These are phyloP conservation scores for Massospora cicadina DNA, from an alignment of 371 early-diverging fungal species.

Conservation along the genomic window DNA sequence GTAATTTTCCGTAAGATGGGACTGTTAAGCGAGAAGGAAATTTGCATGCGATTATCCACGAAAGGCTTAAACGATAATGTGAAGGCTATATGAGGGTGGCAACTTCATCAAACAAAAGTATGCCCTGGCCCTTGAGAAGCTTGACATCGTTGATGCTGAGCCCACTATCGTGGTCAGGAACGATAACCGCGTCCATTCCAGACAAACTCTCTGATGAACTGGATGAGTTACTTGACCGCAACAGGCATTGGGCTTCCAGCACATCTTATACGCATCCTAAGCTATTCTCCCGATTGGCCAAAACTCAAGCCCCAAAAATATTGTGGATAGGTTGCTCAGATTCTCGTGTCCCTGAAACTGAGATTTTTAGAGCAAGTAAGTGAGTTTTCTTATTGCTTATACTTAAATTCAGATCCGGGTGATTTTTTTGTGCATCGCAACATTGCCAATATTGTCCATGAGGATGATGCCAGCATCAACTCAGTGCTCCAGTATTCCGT, in stretches of 20 bases:
- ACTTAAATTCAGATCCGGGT: slow-evolving; percentile 29
- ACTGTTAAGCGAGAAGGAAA: too few species aligned
- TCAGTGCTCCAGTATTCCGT: slow-evolving; percentile 86
- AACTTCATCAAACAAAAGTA: neutral
- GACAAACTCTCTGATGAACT: neutral
- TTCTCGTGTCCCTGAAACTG: slow-evolving; percentile 69
- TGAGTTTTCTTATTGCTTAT: neutral
- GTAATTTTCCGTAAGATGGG: too few species aligned
- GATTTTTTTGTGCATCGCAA: slow-evolving; percentile 91
- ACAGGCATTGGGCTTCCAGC: neutral
- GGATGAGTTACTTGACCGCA: neutral
- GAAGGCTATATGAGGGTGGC: too few species aligned
- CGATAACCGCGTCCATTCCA: neutral
- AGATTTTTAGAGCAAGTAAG: slow-evolving; percentile 3
- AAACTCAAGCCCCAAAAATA: slow-evolving; percentile 66
- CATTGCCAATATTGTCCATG: slow-evolving; percentile 77
- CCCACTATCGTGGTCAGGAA: neutral
- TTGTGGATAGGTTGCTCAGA: slow-evolving; percentile 89
- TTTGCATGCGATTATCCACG: too few species aligned
- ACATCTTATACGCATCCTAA: neutral
- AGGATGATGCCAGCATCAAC: slow-evolving; percentile 59
- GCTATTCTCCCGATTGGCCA: neutral
- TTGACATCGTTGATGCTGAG: neutral
- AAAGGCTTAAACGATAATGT: too few species aligned
- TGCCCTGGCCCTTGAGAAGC: neutral